phyloP scores from a whole-genome alignment of 352 stramenopile genomes.

The Pseudoperonospora humuli region DNA sequence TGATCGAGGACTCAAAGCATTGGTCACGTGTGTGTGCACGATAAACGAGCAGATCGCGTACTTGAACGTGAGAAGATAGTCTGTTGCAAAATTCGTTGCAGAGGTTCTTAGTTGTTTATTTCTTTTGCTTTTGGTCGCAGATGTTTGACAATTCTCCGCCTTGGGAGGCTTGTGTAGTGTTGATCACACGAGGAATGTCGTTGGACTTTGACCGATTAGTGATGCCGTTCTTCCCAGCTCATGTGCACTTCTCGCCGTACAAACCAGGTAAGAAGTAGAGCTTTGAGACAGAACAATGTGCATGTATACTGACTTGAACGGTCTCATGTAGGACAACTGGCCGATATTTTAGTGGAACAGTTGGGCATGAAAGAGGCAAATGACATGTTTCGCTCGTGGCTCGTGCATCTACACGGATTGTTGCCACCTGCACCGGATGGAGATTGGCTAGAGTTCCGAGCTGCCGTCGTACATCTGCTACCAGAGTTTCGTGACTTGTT shows the following conservation, averaged over 20 bases:
- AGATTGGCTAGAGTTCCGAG: slow-evolving; percentile 63
- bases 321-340: slow-evolving; percentile 34
- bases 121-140: slow-evolving; percentile 18
- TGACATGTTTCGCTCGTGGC: slow-evolving; percentile 45
- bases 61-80: slow-evolving; percentile 37
- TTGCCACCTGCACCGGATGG: slow-evolving; percentile 37
- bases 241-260: slow-evolving; percentile 55
- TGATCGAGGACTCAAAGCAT: slow-evolving; percentile 37
- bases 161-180: slow-evolving; percentile 55
- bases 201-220: slow-evolving; percentile 52
- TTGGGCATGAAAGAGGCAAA: slow-evolving; percentile 31
- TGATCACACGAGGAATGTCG: slow-evolving; percentile 62
- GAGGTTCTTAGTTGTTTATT: not conserved
- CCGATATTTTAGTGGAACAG: slow-evolving; percentile 54
- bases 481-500: slow-evolving; percentile 35
- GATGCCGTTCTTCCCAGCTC: slow-evolving; percentile 39
- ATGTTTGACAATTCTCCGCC: slow-evolving; percentile 35
- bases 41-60: slow-evolving; percentile 65
- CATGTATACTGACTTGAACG: not conserved
- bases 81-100: not conserved
- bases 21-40: slow-evolving; percentile 58
- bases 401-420: slow-evolving; percentile 38
- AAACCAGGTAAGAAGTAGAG: slow-evolving; percentile 28
- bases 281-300: too few relatives aligned
- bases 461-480: slow-evolving; percentile 42